phyloP scores from a whole-genome alignment of 139 green algal species.

The Chlorella sp. region DNA sequence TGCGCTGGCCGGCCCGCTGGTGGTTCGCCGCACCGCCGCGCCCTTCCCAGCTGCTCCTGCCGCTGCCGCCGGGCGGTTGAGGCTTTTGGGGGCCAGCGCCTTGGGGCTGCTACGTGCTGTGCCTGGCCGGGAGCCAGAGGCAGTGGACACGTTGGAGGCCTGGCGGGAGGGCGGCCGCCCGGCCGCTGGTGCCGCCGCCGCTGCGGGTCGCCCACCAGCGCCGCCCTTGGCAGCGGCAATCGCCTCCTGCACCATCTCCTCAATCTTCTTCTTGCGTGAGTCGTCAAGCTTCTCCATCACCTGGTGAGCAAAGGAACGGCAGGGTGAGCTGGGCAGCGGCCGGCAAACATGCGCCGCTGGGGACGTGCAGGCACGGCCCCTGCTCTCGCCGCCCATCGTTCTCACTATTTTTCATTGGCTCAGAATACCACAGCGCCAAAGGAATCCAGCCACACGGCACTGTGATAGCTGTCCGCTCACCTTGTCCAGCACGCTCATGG shows the following conservation, averaged over 20 bases:
- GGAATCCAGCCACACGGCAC: no score
- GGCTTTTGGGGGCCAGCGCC: conserved; percentile 31
- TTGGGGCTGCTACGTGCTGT: conserved; percentile 17
- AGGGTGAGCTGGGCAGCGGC: neutral
- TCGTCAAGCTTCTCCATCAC: conserved; percentile 75
- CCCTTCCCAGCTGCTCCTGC: neutral
- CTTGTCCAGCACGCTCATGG: conserved; percentile 47
- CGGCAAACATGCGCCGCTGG: no score
- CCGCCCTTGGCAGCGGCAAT: conserved; percentile 17
- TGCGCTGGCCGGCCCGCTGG: neutral
- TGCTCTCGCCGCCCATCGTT: no score
- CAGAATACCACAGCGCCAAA: no score
- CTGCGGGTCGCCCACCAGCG: neutral
- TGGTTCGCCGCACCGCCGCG: neutral
- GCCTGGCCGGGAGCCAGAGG: neutral
- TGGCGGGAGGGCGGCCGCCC: conserved; percentile 1
- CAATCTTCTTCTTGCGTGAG: conserved; percentile 75
- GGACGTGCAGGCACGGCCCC: no score
- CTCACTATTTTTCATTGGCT: no score
- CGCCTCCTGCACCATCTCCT: conserved; percentile 70
- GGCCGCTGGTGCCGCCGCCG: neutral
- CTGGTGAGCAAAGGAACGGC: neutral
- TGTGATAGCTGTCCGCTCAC: neutral
- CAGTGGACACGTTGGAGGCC: neutral
- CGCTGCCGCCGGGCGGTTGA: neutral